Conservation (phyloP, 805 yeast genomes). For the Myxozyma melibiosi region DNA sequence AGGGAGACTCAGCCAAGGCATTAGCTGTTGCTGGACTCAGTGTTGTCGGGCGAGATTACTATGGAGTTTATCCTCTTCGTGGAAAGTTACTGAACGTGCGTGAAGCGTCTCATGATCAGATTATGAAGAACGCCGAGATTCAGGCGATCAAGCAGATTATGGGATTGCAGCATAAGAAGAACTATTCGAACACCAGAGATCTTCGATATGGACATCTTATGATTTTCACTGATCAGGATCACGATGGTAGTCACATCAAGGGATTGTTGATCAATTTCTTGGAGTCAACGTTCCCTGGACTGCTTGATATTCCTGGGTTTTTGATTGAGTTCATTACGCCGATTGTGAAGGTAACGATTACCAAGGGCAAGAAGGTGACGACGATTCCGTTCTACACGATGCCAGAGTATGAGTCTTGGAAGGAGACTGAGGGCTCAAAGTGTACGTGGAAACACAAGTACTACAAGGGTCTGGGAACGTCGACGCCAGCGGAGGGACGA, state of each 20-base stretch:
- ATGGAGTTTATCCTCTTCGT: slow-evolving; percentile 92
- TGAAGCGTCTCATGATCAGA: slow-evolving; percentile 96
- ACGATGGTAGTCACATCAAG: slow-evolving; percentile 97
- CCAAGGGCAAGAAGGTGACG: slow-evolving; percentile 50
- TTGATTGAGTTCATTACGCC: slow-evolving; percentile 94
- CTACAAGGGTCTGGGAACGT: slow-evolving; percentile 98
- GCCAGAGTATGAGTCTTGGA: slow-evolving; percentile 96
- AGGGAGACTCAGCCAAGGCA: slow-evolving; percentile 94
- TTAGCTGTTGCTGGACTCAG: slow-evolving; percentile 91
- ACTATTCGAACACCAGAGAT: slow-evolving; percentile 69
- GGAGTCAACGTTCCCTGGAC: slow-evolving; percentile 92
- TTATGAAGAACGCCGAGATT: slow-evolving; percentile 89
- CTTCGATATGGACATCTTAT: slow-evolving; percentile 93
- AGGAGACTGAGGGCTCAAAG: slow-evolving; percentile 73
- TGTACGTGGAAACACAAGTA: slow-evolving; percentile 91
- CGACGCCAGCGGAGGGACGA: slow-evolving; percentile 76
- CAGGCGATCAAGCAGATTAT: slow-evolving; percentile 93
- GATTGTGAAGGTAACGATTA: slow-evolving; percentile 83
- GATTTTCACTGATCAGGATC: slow-evolving; percentile 99
- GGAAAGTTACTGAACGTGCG: slow-evolving; percentile 95
- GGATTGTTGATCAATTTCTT: slow-evolving; percentile 91
- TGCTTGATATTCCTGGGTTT: slow-evolving; percentile 87
- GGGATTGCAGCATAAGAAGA: slow-evolving; percentile 91
- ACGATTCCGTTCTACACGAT: slow-evolving; percentile 81
- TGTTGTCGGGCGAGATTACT: slow-evolving; percentile 91